Conservation (phyloP, 164 flowering plant genomes). For the Protea cynaroides region DNA sequence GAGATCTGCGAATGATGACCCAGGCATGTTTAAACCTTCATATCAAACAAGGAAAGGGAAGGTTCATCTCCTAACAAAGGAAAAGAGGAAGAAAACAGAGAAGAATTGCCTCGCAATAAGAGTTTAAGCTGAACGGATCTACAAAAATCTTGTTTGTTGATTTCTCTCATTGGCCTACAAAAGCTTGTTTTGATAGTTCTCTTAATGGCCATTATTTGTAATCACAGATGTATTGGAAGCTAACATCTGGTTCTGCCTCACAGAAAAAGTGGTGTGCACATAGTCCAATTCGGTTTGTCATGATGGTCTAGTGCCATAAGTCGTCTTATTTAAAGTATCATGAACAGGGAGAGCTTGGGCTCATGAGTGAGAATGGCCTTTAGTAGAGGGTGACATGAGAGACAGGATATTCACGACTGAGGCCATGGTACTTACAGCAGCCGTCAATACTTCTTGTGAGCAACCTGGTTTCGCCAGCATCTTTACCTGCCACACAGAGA, state of each 20-base stretch:
- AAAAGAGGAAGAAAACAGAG: too few relatives aligned
- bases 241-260: background rate
- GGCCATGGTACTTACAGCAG: conserved; percentile 28
- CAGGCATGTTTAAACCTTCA: too few relatives aligned
- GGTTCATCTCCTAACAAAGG: too few relatives aligned
- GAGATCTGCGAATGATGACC: too few relatives aligned
- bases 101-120: too few relatives aligned
- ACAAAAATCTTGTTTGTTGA: background rate
- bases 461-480: conserved; percentile 35
- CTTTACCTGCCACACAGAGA: conserved; percentile 22
- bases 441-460: conserved; percentile 31
- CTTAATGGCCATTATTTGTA: background rate
- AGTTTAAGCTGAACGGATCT: background rate
- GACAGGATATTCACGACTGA: conserved; percentile 23
- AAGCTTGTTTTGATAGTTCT: background rate
- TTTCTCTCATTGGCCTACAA: background rate
- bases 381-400: conserved; percentile 14
- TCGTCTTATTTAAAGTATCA: background rate
- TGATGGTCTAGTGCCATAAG: background rate
- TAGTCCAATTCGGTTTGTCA: background rate
- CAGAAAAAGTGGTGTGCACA: background rate
- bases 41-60: too few relatives aligned
- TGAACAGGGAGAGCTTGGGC: background rate
- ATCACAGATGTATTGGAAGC: background rate
- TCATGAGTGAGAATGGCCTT: conserved; percentile 20